These are phyloP conservation scores for Cylindrotheca closterium DNA, from an alignment of 108 stramenopile species.

Conservation along the genomic window DNA sequence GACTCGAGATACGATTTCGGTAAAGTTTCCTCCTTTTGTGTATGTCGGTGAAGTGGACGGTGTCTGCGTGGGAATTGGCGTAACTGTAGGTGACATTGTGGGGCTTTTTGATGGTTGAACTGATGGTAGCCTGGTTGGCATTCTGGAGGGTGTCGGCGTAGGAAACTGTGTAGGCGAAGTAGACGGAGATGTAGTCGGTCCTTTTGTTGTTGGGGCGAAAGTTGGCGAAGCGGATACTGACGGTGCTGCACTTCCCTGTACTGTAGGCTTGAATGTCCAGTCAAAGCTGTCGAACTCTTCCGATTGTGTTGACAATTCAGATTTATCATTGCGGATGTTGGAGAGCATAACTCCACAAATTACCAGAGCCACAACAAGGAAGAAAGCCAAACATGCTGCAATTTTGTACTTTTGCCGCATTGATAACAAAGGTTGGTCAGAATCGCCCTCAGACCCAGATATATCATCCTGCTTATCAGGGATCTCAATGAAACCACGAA, in stretches of 20 bases:
- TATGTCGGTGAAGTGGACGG: background rate
- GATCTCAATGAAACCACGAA: background rate
- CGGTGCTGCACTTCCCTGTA: background rate
- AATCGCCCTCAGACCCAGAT: background rate
- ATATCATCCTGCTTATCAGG: background rate
- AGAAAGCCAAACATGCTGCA: background rate
- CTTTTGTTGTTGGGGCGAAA: background rate
- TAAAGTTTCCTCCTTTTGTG: background rate
- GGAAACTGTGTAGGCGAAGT: background rate
- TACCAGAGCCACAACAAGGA: background rate
- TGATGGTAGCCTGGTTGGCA: background rate
- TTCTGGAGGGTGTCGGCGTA: conserved; percentile 5
- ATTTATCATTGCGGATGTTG: background rate
- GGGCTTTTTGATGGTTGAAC: background rate
- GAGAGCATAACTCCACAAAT: background rate
- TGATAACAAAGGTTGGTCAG: background rate
- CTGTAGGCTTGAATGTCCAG: background rate
- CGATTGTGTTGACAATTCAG: background rate
- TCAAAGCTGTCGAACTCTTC: background rate
- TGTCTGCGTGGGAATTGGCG: conserved; percentile 1
- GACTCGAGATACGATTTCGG: background rate
- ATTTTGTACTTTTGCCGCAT: background rate
- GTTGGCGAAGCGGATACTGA: background rate
- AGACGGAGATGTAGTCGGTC: background rate
- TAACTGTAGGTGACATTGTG: background rate